Conservation (phyloP, 2,329 filamentous ascomycete genomes). For the Fusarium sarcochroum region DNA sequence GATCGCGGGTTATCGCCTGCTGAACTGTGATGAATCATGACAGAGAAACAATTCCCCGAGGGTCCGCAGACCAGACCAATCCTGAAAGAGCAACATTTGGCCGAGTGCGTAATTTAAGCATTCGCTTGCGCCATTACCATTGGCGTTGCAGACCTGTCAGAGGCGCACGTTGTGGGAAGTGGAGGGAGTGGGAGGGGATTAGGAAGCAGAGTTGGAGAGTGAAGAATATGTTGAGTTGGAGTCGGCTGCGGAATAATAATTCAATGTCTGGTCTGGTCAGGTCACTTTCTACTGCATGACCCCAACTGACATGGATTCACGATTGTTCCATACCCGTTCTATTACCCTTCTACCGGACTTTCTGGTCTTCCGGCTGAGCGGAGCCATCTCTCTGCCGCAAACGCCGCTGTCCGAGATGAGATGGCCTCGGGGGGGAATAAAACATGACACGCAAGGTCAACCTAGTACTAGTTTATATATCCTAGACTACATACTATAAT, state of each 20-base stretch:
- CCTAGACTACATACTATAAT: too few species aligned
- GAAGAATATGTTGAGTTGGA: neutral
- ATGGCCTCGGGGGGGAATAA: too few species aligned
- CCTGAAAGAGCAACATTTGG: conserved; percentile 13
- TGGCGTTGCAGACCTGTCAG: neutral
- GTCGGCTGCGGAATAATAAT: neutral
- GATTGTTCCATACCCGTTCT: conserved; percentile 19
- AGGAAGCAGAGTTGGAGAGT: neutral
- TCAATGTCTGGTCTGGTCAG: neutral
- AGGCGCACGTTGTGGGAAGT: neutral
- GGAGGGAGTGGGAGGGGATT: neutral
- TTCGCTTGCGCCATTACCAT: conserved; percentile 37
- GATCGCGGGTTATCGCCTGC: conserved; percentile 24
- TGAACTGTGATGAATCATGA: conserved; percentile 41
- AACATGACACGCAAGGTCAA: too few species aligned
- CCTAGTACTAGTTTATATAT: too few species aligned
- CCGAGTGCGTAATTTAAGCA: conserved; percentile 38
- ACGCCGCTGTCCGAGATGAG: neutral
- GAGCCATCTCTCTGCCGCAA: too few species aligned
- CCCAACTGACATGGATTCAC: conserved; percentile 31
- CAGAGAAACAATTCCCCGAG: conserved; percentile 3
- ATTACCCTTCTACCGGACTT: conserved; percentile 28
- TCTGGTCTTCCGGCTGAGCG: conserved; percentile 10
- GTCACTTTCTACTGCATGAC: neutral
- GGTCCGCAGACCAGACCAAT: conserved; percentile 18